A percentile compares a stretch with the other conserved stretches of the same genome.
Conservation (phyloP, 2,329 filamentous ascomycete species). For the Colletotrichum higginsianum region DNA sequence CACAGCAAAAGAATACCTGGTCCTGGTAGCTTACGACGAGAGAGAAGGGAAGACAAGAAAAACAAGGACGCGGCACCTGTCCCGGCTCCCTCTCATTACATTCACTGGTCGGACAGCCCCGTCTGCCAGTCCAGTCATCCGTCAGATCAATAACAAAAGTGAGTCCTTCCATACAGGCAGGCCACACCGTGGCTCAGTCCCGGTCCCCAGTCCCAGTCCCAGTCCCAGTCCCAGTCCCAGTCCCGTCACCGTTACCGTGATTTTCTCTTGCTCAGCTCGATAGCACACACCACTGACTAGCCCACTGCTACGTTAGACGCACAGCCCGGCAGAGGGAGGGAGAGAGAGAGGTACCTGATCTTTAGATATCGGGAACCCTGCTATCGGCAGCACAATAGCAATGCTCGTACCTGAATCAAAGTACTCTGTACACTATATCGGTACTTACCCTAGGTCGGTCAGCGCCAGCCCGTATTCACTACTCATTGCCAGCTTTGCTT, state of each 20-base stretch:
- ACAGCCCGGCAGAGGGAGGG: constrained; percentile 5
- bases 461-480: background rate
- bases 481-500: background rate
- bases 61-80: constrained; percentile 38
- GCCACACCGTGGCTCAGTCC: no score
- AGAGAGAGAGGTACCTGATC: constrained; percentile 1
- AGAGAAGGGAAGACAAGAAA: constrained; percentile 15
- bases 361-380: constrained; percentile 19
- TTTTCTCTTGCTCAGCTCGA: constrained; percentile 26
- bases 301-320: constrained; percentile 13
- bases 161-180: constrained; percentile 7
- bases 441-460: background rate
- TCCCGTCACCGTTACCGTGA: constrained; percentile 26
- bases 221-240: constrained; percentile 8
- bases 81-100: constrained; percentile 29
- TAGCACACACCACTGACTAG: constrained; percentile 13
- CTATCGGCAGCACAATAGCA: constrained; percentile 29
- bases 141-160: constrained; percentile 21
- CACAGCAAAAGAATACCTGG: constrained; percentile 32
- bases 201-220: background rate
- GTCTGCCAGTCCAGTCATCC: constrained; percentile 23
- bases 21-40: constrained; percentile 4
- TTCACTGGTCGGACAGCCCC: constrained; percentile 33
- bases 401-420: constrained; percentile 14
- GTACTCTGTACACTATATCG: background rate